phyloP scores from a whole-genome alignment of 2,329 filamentous ascomycete species.

The Exophiala viscosa region DNA sequence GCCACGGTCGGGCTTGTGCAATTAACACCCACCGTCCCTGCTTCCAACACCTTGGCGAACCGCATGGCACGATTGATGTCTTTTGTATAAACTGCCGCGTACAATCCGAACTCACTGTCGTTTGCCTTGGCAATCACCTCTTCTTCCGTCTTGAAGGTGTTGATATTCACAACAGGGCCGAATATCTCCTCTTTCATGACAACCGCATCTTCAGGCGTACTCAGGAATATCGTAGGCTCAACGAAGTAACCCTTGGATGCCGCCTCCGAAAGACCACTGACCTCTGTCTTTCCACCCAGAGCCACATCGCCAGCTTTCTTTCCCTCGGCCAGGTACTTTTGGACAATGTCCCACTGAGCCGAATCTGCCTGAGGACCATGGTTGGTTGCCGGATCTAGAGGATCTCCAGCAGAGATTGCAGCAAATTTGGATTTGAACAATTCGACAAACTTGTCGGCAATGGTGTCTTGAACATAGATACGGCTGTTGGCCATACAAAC shows the following conservation, averaged over 20 bases:
- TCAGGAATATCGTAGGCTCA: slow-evolving; percentile 37
- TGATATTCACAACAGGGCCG: slow-evolving; percentile 51
- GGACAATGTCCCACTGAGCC: slow-evolving; percentile 42
- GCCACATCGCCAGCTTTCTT: slow-evolving; percentile 39
- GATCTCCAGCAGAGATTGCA: slow-evolving; percentile 37
- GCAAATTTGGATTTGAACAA: slow-evolving; percentile 35
- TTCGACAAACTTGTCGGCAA: slow-evolving; percentile 28
- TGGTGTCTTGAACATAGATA: slow-evolving; percentile 24
- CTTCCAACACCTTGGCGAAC: slow-evolving; percentile 24
- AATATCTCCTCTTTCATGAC: slow-evolving; percentile 43
- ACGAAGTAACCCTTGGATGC: slow-evolving; percentile 39
- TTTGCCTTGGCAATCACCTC: slow-evolving; percentile 41
- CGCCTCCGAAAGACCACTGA: slow-evolving; percentile 18
- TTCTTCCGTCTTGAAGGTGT: slow-evolving; percentile 46
- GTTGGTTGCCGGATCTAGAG: slow-evolving; percentile 38
- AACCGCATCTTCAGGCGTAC: slow-evolving; percentile 34
- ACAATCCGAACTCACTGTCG: slow-evolving; percentile 40
- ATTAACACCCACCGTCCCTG: slow-evolving; percentile 41
- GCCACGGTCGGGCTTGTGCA: slow-evolving; percentile 36
- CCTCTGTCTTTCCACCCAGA: slow-evolving; percentile 36
- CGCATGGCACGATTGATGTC: slow-evolving; percentile 27
- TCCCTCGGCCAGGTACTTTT: slow-evolving; percentile 41
- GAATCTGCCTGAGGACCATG: slow-evolving; percentile 45
- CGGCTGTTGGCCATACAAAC: slow-evolving; percentile 52
- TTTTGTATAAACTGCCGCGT: slow-evolving; percentile 50